phyloP scores from a whole-genome alignment of 2,329 filamentous ascomycete genomes.

The Neofusicoccum ribis region DNA sequence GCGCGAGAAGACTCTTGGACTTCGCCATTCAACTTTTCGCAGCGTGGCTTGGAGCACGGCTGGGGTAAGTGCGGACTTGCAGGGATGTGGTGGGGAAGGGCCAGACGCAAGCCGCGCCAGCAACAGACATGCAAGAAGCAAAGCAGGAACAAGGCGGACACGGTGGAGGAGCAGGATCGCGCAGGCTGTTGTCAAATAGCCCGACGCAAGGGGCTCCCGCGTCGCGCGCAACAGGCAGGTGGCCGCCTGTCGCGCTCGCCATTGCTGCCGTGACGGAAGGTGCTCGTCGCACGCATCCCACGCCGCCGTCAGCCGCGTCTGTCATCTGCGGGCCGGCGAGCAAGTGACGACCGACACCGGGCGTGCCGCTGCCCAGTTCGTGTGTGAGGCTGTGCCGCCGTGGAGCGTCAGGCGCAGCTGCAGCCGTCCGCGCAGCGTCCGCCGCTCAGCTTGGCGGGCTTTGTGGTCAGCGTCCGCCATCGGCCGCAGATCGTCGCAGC shows the following conservation, averaged over 20 bases:
- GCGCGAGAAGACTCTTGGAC: background rate
- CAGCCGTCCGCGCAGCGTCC: background rate
- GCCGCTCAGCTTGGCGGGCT: background rate
- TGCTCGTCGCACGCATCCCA: background rate
- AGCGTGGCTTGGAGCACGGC: constrained; percentile 13
- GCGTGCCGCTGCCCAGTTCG: background rate
- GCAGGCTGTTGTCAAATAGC: background rate
- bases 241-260: too few relatives aligned
- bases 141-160: background rate
- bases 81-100: background rate
- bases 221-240: background rate
- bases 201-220: background rate
- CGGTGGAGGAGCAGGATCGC: too few relatives aligned
- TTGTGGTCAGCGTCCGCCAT: background rate
- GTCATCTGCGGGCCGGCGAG: background rate
- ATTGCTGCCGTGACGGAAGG: background rate
- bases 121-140: background rate
- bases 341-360: background rate
- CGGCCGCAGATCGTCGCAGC: background rate
- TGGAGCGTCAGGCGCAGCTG: background rate
- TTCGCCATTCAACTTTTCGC: background rate
- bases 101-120: background rate
- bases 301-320: background rate
- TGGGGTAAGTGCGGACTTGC: background rate
- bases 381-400: background rate